A percentile compares a stretch with the other conserved stretches of the same genome.
Conservation (phyloP, 441 rosid species). For the Isatis lusitanica region DNA sequence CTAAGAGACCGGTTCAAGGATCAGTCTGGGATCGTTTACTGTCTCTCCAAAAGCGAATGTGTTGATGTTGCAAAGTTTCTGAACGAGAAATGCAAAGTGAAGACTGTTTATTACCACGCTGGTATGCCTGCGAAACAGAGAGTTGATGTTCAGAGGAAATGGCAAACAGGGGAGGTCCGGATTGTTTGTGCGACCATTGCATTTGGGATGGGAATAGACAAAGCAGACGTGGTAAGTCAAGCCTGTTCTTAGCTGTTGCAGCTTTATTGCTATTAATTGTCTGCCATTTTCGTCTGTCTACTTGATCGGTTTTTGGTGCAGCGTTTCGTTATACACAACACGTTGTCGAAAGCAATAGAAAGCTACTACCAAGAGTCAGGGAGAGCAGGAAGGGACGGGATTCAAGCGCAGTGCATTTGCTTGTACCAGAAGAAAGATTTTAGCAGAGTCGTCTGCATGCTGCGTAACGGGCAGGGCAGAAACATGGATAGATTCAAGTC, state of each 20-base stretch:
- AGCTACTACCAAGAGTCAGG: conserved; percentile 98
- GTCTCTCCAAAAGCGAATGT: conserved; percentile 93
- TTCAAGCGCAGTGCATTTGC: conserved; percentile 68
- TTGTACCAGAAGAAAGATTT: conserved; percentile 94
- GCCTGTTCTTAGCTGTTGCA: conserved; percentile 4
- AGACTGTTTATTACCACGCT: conserved; percentile 83
- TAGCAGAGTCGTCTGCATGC: conserved; percentile 92
- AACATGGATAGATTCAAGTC: conserved; percentile 74
- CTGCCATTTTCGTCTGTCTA: background rate
- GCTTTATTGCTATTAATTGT: background rate
- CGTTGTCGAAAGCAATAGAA: conserved; percentile 87
- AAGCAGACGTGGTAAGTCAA: conserved; percentile 85
- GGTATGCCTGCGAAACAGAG: conserved; percentile 84
- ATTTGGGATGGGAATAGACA: conserved; percentile 99
- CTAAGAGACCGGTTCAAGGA: conserved; percentile 64
- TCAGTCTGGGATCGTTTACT: conserved; percentile 89
- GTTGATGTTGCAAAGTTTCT: conserved; percentile 81
- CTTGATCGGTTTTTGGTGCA: conserved; percentile 29
- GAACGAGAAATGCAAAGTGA: conserved; percentile 74
- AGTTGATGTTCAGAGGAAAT: conserved; percentile 80
- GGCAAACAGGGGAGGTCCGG: conserved; percentile 81
- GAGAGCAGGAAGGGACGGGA: conserved; percentile 90
- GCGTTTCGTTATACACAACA: conserved; percentile 93
- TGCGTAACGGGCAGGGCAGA: conserved; percentile 72
- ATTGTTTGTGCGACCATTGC: conserved; percentile 93